Evolutionary conservation across 805 yeast genomes (phyloP).

Genomic region (Kodamaea leandrae): DNA sequence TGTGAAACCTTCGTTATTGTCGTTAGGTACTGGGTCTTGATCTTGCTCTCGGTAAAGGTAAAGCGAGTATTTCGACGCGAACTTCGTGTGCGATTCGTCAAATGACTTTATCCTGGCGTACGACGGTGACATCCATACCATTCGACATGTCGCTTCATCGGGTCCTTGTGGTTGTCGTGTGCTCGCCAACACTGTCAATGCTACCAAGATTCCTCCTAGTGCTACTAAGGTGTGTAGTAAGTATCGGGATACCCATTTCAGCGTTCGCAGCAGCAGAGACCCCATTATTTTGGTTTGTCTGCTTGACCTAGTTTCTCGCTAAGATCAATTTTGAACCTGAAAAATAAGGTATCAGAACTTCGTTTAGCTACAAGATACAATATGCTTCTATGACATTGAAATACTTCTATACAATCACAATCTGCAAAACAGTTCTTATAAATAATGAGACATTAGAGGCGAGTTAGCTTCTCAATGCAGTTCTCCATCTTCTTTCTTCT

Average conservation of each 20-base stretch:
- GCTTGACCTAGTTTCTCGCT: too few relatives aligned
- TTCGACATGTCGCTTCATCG: conserved; percentile 50
- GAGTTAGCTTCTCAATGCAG: too few relatives aligned
- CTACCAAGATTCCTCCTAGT: conserved; percentile 4
- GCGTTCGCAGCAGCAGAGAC: neutral
- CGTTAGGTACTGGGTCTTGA: conserved; percentile 53
- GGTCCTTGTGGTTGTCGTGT: conserved; percentile 23
- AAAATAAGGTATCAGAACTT: too few relatives aligned
- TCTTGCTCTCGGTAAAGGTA: conserved; percentile 85
- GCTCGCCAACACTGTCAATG: conserved; percentile 12
- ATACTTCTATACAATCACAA: too few relatives aligned
- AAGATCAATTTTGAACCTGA: too few relatives aligned
- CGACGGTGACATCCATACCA: conserved; percentile 79
- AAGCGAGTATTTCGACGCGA: conserved; percentile 80
- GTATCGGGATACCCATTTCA: conserved; percentile 4
- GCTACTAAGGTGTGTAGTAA: conserved; percentile 3
- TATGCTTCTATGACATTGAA: too few relatives aligned
- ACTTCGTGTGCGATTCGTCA: conserved; percentile 63
- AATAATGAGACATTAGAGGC: too few relatives aligned
- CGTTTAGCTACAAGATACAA: too few relatives aligned
- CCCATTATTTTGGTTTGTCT: neutral
- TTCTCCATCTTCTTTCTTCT: neutral
- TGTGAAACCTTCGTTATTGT: conserved; percentile 25
- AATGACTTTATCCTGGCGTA: conserved; percentile 74
- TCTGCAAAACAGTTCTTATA: too few relatives aligned